These are phyloP conservation scores for Talaromyces sp. DNA, from an alignment of 2,329 filamentous ascomycete species.

Conservation along the genomic window DNA sequence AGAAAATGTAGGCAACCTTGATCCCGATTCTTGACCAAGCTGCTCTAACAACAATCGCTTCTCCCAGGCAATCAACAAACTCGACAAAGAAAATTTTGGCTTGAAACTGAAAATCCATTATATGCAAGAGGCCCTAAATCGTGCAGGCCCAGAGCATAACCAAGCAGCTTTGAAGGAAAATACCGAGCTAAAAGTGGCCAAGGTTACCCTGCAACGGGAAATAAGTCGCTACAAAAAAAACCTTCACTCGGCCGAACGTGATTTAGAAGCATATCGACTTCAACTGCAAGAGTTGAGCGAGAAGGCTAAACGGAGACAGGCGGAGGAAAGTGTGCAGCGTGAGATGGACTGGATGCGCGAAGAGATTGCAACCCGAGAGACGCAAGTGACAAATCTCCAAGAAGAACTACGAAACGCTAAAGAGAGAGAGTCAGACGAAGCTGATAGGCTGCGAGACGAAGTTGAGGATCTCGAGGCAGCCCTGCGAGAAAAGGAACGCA, in stretches of 20 bases:
- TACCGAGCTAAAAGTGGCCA: constrained; percentile 90
- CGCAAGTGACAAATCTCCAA: constrained; percentile 33
- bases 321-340: constrained; percentile 64
- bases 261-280: constrained; percentile 76
- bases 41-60: background rate
- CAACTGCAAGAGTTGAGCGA: constrained; percentile 81
- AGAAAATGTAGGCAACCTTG: constrained; percentile 62
- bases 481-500: constrained; percentile 68
- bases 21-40: background rate
- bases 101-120: constrained; percentile 97
- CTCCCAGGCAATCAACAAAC: constrained; percentile 71
- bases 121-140: constrained; percentile 82
- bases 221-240: constrained; percentile 82
- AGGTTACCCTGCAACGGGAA: constrained; percentile 83
- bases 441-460: constrained; percentile 67
- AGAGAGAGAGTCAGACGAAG: constrained; percentile 51
- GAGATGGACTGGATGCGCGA: constrained; percentile 52
- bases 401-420: constrained; percentile 57
- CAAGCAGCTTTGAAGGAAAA: constrained; percentile 89
- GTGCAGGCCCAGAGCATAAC: constrained; percentile 83
- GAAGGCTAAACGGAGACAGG: constrained; percentile 70
- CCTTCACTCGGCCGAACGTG: constrained; percentile 74
- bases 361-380: constrained; percentile 47
- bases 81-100: constrained; percentile 98
- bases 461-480: constrained; percentile 73